These are phyloP conservation scores for Coemansia sp. DNA, from an alignment of 192 early-diverging fungal genomes.

Conservation along the genomic window DNA sequence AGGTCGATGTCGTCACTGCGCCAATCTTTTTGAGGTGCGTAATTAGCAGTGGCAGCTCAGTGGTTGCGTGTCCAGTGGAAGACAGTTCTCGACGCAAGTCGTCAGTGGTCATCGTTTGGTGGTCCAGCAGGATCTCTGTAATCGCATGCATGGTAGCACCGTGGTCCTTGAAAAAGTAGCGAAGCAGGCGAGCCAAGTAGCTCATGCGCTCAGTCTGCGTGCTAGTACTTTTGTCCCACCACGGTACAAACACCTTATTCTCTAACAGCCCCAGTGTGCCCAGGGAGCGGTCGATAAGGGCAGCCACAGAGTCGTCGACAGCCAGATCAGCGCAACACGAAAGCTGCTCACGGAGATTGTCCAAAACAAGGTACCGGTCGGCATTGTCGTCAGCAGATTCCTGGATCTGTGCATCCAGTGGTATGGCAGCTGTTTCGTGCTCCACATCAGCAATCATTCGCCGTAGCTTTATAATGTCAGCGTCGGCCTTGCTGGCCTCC, in stretches of 20 bases:
- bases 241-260: constrained; percentile 51
- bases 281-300: constrained; percentile 17
- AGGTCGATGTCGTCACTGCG: constrained; percentile 36
- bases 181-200: constrained; percentile 35
- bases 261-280: constrained; percentile 39
- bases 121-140: constrained; percentile 42
- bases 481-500: constrained; percentile 40
- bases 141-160: constrained; percentile 51
- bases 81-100: constrained; percentile 44
- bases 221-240: constrained; percentile 43
- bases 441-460: constrained; percentile 43
- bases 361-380: constrained; percentile 39
- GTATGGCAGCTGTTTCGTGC: constrained; percentile 35
- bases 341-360: constrained; percentile 38
- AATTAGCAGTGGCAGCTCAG: constrained; percentile 44
- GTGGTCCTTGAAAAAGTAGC: constrained; percentile 56
- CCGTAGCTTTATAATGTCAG: constrained; percentile 44
- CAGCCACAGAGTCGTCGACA: constrained; percentile 12
- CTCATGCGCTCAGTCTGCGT: constrained; percentile 36
- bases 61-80: constrained; percentile 34
- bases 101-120: constrained; percentile 46
- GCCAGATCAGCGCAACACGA: constrained; percentile 4
- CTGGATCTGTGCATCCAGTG: constrained; percentile 40
- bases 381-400: constrained; percentile 24
- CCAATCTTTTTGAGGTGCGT: constrained; percentile 36